phyloP scores from a whole-genome alignment of 75 land plant genomes.

The Selaginella moellendorffii region DNA sequence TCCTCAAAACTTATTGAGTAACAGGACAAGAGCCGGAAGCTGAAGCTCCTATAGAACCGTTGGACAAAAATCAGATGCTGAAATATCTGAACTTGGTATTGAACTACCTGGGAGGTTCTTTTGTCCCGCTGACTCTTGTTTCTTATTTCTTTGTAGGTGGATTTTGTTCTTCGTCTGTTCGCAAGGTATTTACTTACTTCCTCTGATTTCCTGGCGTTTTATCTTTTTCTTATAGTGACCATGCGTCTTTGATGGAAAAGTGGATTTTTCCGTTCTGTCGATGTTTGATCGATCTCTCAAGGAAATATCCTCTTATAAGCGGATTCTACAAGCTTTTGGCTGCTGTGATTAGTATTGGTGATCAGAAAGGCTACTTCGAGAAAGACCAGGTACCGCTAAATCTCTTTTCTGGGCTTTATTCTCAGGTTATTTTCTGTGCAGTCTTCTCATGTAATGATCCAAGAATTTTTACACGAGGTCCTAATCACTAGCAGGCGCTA shows the following conservation, averaged over 20 bases:
- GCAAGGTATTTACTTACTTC: no score
- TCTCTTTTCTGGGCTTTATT: no score
- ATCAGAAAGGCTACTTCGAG: slow-evolving; percentile 24
- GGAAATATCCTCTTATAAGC: slow-evolving; percentile 33
- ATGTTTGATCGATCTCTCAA: slow-evolving; percentile 28
- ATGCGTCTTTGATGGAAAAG: slow-evolving; percentile 20
- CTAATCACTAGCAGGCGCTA: slow-evolving; percentile 30
- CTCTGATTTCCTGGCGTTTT: no score
- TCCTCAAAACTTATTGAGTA: no score
- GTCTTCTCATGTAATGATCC: no score
- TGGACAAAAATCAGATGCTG: slow-evolving; percentile 25
- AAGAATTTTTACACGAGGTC: slow-evolving; percentile 28
- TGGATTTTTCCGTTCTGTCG: slow-evolving; percentile 33
- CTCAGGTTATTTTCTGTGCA: no score
- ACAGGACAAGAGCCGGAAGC: slow-evolving; percentile 17
- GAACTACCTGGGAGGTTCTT: no score
- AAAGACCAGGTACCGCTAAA: no score
- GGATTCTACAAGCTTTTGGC: slow-evolving; percentile 37
- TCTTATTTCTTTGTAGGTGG: no score
- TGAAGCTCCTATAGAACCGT: slow-evolving; percentile 29
- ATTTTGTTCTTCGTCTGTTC: no score
- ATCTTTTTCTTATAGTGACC: no score
- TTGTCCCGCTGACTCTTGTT: no score
- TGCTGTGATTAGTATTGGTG: slow-evolving; percentile 18
- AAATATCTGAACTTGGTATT: slow-evolving; percentile 39